Evolutionary conservation across 2,329 filamentous ascomycete genomes (phyloP).

Genomic region (Madurella mycetomatis): DNA sequence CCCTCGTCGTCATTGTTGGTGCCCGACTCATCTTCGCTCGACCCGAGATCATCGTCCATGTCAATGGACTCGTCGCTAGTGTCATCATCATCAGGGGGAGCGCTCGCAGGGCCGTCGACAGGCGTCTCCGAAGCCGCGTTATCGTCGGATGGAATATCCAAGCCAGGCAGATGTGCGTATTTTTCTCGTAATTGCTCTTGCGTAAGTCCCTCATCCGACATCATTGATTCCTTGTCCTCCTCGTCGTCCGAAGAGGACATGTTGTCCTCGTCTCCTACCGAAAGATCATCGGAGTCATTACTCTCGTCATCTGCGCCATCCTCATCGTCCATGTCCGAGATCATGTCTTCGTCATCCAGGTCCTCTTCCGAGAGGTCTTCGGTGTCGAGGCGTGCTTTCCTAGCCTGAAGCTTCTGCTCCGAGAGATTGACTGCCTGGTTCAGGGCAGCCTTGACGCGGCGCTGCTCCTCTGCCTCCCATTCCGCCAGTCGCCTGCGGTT

Average conservation of each 20-base stretch:
- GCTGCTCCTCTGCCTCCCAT: conserved; percentile 63
- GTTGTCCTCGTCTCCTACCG: conserved; percentile 45
- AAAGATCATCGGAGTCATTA: conserved; percentile 28
- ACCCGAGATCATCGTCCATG: conserved; percentile 64
- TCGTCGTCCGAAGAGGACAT: conserved; percentile 63
- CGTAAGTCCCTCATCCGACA: conserved; percentile 61
- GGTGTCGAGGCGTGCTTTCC: conserved; percentile 51
- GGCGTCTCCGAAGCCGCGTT: conserved; percentile 24
- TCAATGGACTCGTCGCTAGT: conserved; percentile 62
- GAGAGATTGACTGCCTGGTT: conserved; percentile 70
- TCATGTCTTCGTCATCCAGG: conserved; percentile 43
- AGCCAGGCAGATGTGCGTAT: conserved; percentile 59
- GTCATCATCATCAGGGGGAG: conserved; percentile 39
- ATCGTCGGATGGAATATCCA: conserved; percentile 31
- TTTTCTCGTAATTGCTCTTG: conserved; percentile 66
- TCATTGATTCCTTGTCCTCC: conserved; percentile 51
- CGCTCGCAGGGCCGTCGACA: conserved; percentile 23
- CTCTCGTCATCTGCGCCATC: conserved; percentile 27
- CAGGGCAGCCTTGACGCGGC: conserved; percentile 61
- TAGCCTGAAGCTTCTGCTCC: conserved; percentile 62
- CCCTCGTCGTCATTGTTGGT: conserved; percentile 43
- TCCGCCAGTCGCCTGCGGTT: conserved; percentile 56
- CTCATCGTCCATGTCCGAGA: conserved; percentile 38
- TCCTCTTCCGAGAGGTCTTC: conserved; percentile 44
- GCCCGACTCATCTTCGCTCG: conserved; percentile 45